These are phyloP conservation scores for Fraxinus dipetala DNA, from an alignment of 305 asterid species.

Conservation along the genomic window DNA sequence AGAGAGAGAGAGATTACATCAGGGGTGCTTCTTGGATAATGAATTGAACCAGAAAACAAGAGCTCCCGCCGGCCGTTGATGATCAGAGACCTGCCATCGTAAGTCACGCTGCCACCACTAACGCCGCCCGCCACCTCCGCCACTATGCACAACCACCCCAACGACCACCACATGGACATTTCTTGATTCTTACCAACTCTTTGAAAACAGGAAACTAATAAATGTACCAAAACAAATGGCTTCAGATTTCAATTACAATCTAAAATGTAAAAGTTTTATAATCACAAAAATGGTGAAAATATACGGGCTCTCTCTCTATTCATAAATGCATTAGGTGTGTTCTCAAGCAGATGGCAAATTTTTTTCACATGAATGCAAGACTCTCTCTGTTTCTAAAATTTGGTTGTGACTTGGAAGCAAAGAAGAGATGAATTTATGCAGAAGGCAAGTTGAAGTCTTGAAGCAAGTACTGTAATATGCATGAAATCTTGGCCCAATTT, in stretches of 20 bases:
- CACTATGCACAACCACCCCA: constrained; percentile 18
- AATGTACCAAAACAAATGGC: neutral
- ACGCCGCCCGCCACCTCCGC: constrained; percentile 14
- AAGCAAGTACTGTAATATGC: neutral
- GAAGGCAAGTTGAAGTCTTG: constrained; percentile 7
- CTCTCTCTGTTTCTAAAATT: neutral
- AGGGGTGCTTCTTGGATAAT: constrained; percentile 90
- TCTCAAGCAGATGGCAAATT: neutral
- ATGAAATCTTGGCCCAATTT: constrained; percentile 21
- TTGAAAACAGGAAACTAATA: neutral
- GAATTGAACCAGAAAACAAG: constrained; percentile 85
- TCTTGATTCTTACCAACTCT: neutral
- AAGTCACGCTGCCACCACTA: constrained; percentile 46
- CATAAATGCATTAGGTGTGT: neutral
- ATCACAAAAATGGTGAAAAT: neutral
- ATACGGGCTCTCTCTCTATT: neutral
- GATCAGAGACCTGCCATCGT: constrained; percentile 69
- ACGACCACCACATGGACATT: constrained; percentile 33
- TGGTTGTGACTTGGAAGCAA: constrained; percentile 34
- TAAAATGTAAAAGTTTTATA: neutral
- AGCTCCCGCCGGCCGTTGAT: constrained; percentile 62
- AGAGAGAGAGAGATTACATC: constrained; percentile 44
- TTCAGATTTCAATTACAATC: neutral
- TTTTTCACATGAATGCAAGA: neutral
- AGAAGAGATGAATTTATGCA: constrained; percentile 15